phyloP scores from a whole-genome alignment of 306 rosid genomes.

The Calophaca sinica region DNA sequence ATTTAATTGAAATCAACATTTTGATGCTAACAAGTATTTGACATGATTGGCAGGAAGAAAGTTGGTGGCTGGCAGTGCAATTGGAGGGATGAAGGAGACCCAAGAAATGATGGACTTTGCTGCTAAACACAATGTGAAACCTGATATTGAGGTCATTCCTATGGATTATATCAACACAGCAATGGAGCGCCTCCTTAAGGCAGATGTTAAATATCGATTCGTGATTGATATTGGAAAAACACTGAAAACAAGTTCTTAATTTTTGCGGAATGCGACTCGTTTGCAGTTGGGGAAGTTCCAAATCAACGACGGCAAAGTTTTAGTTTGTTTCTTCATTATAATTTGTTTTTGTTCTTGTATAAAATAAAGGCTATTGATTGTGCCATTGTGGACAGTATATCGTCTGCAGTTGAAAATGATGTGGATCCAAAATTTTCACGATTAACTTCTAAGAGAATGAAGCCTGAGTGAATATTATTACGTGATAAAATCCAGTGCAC shows the following conservation, averaged over 20 bases:
- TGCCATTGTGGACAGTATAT: too few relatives aligned
- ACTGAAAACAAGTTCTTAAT: slow-evolving; percentile 7
- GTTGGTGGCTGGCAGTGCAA: slow-evolving; percentile 41
- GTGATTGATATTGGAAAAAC: slow-evolving; percentile 43
- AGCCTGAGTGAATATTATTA: too few relatives aligned
- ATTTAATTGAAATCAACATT: neutral
- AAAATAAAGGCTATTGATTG: too few relatives aligned
- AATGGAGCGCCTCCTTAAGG: slow-evolving; percentile 51
- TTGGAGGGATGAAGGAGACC: slow-evolving; percentile 56
- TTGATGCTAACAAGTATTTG: neutral
- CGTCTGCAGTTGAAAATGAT: too few relatives aligned
- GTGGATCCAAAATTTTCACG: too few relatives aligned
- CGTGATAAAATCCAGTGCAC: too few relatives aligned
- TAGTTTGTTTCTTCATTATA: neutral
- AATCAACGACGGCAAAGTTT: neutral
- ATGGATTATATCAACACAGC: slow-evolving; percentile 60
- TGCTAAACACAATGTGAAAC: slow-evolving; percentile 50
- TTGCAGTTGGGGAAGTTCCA: neutral
- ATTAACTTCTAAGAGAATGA: too few relatives aligned
- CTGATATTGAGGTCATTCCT: slow-evolving; percentile 53
- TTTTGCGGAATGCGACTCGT: neutral
- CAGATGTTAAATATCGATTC: slow-evolving; percentile 48
- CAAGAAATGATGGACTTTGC: slow-evolving; percentile 64
- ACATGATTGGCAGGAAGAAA: slow-evolving; percentile 48
- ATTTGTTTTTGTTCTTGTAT: too few relatives aligned